Conservation (phyloP, 2,329 filamentous ascomycete genomes). For the Microcera coccophila region DNA sequence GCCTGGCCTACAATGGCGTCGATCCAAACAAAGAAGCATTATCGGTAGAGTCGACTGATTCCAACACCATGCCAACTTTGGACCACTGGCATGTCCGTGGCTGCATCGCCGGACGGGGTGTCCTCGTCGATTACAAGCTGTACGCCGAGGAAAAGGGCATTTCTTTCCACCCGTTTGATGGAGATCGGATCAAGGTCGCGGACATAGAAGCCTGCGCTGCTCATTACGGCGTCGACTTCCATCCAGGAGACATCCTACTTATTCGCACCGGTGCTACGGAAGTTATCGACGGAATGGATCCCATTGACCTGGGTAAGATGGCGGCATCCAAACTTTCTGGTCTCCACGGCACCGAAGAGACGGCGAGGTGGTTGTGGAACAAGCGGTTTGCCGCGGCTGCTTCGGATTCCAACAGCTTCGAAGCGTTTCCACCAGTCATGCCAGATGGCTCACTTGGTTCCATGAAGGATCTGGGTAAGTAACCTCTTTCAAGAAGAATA, state of each 20-base stretch:
- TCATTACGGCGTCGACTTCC: slow-evolving; percentile 59
- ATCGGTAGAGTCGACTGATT: slow-evolving; percentile 18
- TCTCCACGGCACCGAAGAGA: slow-evolving; percentile 2
- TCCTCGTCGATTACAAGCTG: slow-evolving; percentile 52
- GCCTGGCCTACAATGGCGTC: slow-evolving; percentile 48
- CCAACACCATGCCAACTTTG: slow-evolving; percentile 24
- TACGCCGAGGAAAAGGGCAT: slow-evolving; percentile 50
- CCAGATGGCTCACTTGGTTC: neutral
- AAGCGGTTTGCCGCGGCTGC: neutral
- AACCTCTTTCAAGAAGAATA: neutral
- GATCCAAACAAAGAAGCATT: slow-evolving; percentile 33
- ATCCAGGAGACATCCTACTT: slow-evolving; percentile 63
- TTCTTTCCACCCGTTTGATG: slow-evolving; percentile 48
- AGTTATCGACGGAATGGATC: slow-evolving; percentile 47
- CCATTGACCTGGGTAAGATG: too few species aligned
- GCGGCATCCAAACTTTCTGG: slow-evolving; percentile 4
- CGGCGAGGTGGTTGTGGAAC: slow-evolving; percentile 4
- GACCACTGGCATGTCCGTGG: slow-evolving; percentile 45
- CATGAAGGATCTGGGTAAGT: neutral
- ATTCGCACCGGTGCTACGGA: slow-evolving; percentile 61
- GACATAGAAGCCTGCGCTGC: slow-evolving; percentile 57
- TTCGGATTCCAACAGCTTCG: neutral
- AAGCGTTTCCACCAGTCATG: neutral
- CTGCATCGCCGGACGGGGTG: slow-evolving; percentile 51
- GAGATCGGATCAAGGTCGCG: slow-evolving; percentile 49